These are phyloP conservation scores for Erythrophleum ivorense DNA, from an alignment of 331 rosid species.

Conservation along the genomic window DNA sequence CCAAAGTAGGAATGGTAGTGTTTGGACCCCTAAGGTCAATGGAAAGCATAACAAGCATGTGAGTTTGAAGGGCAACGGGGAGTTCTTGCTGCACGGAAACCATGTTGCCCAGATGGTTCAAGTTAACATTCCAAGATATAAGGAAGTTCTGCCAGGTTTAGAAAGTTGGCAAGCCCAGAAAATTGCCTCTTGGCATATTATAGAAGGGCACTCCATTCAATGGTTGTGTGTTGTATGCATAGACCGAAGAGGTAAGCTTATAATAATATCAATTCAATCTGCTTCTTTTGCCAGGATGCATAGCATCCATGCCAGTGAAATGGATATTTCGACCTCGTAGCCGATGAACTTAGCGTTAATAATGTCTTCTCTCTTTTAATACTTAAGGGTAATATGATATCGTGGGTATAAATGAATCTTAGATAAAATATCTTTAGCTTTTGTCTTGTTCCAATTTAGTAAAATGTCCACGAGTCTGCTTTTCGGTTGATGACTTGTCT, in stretches of 20 bases:
- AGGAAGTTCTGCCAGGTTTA: slow-evolving; percentile 89
- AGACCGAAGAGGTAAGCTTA: slow-evolving; percentile 81
- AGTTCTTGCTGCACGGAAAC: slow-evolving; percentile 65
- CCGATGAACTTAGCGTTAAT: slow-evolving; percentile 15
- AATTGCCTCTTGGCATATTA: slow-evolving; percentile 90
- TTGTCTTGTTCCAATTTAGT: slow-evolving; percentile 12
- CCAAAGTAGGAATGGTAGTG: slow-evolving; percentile 58
- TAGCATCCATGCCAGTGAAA: slow-evolving; percentile 26
- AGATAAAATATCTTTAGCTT: slow-evolving; percentile 9
- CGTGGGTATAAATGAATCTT: slow-evolving; percentile 7
- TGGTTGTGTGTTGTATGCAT: slow-evolving; percentile 85
- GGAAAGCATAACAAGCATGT: slow-evolving; percentile 84
- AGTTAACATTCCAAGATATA: slow-evolving; percentile 72
- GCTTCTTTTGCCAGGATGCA: slow-evolving; percentile 29
- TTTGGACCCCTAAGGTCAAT: slow-evolving; percentile 79
- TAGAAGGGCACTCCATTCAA: slow-evolving; percentile 85
- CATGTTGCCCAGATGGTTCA: slow-evolving; percentile 65
- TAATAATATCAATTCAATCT: slow-evolving; percentile 24
- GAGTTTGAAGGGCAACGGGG: slow-evolving; percentile 66
- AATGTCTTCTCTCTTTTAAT: slow-evolving; percentile 5
- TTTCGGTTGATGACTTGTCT: slow-evolving; percentile 10
- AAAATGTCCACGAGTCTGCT: neutral
- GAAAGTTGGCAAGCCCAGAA: slow-evolving; percentile 89
- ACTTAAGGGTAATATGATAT: slow-evolving; percentile 24
- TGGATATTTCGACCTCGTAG: slow-evolving; percentile 35